Base-by-base conservation (phyloP, 2,329 filamentous ascomycete genomes). In the Chrysosporium queenslandicum region DNA sequence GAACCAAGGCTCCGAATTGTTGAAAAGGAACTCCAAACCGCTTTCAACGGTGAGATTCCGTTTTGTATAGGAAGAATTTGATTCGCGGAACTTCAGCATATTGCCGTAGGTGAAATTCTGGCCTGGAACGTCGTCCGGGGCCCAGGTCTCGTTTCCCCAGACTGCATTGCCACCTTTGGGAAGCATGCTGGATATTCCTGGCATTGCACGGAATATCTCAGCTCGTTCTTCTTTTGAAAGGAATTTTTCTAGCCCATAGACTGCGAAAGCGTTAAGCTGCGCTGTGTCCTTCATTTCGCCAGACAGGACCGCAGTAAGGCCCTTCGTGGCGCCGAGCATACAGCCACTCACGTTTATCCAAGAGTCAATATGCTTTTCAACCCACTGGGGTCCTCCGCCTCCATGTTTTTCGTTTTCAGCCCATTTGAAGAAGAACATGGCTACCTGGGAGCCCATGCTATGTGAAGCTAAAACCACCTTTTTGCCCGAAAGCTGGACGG, bases 341-440 rank as follows among this genome's bases (percentile, higher is more conserved):
- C 91, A 98, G 4, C 92, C 92, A 59, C 86, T 92, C 62, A 98
- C 89, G 66, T 98, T 98, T 73, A 98, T 94, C 90, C 94, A 98
- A 2, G 87, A 86, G 59, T 94, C 92, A 48, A 98, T 76, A 64
- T 96, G 79, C 16, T 78, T 79, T 54, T 98, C 90, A 0, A 98
- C 91, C 92, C 92, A 98, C 50, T 81, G 78, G 34, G 83, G 77
- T 1, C 92, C 91, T 1, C 89, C 91, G 18, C 81, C 81, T 3
- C 92, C 92, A 57, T 83, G 73, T 4, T 87, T 87, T 50, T 82
- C 76, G 2, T 84, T 78, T 50, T 94, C 87, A 1, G 94, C 92
- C 82, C 82, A 85, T 62, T 86, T 84, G 61, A 90, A 77, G 68
- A 87, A 86, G 68, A 83, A 78, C 46, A 94, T 91, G 4, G 94